These are phyloP conservation scores for Phytophthora litchii DNA, from an alignment of 352 stramenopile species.

Conservation along the genomic window DNA sequence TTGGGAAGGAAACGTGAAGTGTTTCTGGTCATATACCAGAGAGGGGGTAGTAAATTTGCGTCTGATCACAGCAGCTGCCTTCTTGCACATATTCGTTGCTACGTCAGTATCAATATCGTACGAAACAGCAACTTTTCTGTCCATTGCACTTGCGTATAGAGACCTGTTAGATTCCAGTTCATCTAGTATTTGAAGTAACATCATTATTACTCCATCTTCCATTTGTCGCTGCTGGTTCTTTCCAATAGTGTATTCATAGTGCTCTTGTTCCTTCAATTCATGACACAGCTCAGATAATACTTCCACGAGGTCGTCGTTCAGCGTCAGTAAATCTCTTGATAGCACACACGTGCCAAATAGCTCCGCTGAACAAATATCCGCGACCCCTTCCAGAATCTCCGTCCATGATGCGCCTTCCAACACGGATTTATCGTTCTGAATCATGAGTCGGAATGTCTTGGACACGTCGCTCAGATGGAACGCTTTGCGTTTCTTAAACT, in stretches of 20 bases:
- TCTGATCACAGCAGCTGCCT: constrained; percentile 20
- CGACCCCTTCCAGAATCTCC: constrained; percentile 13
- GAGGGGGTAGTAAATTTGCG: constrained; percentile 17
- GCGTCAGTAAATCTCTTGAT: constrained; percentile 35
- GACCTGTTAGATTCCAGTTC: background rate
- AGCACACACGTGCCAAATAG: constrained; percentile 34
- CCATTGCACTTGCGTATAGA: background rate
- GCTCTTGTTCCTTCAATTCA: constrained; percentile 6
- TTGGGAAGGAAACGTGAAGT: constrained; percentile 22
- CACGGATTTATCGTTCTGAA: constrained; percentile 29
- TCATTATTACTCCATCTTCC: constrained; percentile 6
- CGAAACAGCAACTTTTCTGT: background rate
- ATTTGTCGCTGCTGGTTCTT: background rate
- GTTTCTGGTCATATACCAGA: constrained; percentile 6
- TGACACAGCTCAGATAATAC: constrained; percentile 31
- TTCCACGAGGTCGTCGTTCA: constrained; percentile 40
- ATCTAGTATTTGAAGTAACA: constrained; percentile 4
- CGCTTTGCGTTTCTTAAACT: constrained; percentile 21
- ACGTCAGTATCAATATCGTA: background rate
- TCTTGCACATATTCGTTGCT: constrained; percentile 8
- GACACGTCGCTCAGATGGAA: constrained; percentile 40
- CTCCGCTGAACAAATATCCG: constrained; percentile 21
- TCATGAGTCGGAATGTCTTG: constrained; percentile 27
- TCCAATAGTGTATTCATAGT: background rate
- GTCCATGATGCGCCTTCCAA: constrained; percentile 22